Base-by-base conservation (phyloP, 805 yeast genomes). In the Kluyveromyces lactis region DNA sequence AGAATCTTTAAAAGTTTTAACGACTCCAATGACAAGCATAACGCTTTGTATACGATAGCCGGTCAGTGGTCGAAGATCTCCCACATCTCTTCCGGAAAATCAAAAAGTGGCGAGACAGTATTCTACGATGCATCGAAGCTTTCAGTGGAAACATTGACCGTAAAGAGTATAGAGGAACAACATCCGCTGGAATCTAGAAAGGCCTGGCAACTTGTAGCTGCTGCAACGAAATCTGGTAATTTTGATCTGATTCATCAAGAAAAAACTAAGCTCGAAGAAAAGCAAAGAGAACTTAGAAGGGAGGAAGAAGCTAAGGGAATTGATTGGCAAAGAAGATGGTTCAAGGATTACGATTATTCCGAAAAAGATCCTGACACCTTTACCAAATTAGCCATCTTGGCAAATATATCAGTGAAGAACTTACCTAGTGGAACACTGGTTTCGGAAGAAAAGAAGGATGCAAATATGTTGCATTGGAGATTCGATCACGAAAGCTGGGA, bases 31-130 rank as follows among this genome's bases (percentile, higher is more conserved):
- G 75, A 73, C 48, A 66, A 67, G 42, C 75, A 72, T 26, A 75
- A 77, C 43, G 85, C 94, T 1, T 63, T 86, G 41, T 84, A 75
- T 64, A 83, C 95, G 12, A 79, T 92, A 44, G 53, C 69, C 34
- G 98, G 98, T 34, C 97, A 87, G 67, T 92, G 97, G 98, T 79
- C 92, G 12, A 90, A 81, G 24, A 66, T 67, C 47, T 81, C 90
- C 13, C 71, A 67, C 51, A 78, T 85, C 47, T 67, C 64, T 46
- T 72, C 74, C 56, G 89, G 86, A 43, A 52, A 68, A 6, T 56
- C 65, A 34, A 46, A 51, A 28, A 68, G 71, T 35, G 63, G 68
- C 16, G 72, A 66, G 39, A 71, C 66, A 29, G 50, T 77, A 26
- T 84, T 84, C 55, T 80, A 79, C 55, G 85, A 82, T 58, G 83